Evolutionary conservation across 768 basidiomycete genomes (phyloP).

Genomic region (Russula olivacea): DNA sequence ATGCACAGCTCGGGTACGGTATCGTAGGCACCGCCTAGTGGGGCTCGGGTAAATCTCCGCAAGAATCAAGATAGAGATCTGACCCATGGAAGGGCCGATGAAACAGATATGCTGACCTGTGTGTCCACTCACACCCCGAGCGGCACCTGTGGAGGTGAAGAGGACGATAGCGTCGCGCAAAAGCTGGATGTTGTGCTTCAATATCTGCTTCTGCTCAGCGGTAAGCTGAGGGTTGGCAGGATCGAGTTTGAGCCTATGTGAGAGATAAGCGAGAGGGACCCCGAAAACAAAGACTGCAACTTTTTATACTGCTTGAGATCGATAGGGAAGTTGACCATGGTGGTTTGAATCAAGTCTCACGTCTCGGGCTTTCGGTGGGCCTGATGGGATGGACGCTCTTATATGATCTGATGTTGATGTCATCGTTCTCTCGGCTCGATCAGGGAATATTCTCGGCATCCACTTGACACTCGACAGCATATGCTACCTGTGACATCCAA

Average conservation of each 20-base stretch:
- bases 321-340: constrained; percentile 25
- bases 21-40: constrained; percentile 41
- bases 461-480: no score
- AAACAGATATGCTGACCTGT: constrained; percentile 45
- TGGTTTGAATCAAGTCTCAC: constrained; percentile 8
- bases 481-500: no score
- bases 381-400: background rate
- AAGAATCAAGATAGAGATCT: background rate
- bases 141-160: constrained; percentile 82
- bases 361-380: background rate
- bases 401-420: background rate
- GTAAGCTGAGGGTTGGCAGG: constrained; percentile 58
- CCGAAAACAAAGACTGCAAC: background rate
- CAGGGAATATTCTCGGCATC: no score
- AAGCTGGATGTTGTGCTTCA: constrained; percentile 69
- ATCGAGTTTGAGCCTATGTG: constrained; percentile 61
- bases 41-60: background rate
- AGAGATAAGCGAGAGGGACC: background rate
- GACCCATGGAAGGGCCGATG: background rate
- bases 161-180: constrained; percentile 80
- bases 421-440: background rate
- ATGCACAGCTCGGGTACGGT: constrained; percentile 85
- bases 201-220: constrained; percentile 49
- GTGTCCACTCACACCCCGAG: constrained; percentile 82
- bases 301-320: constrained; percentile 23